Evolutionary conservation across 2,329 filamentous ascomycete species (phyloP).

Genomic region (Aspergillus thermomutatus): DNA sequence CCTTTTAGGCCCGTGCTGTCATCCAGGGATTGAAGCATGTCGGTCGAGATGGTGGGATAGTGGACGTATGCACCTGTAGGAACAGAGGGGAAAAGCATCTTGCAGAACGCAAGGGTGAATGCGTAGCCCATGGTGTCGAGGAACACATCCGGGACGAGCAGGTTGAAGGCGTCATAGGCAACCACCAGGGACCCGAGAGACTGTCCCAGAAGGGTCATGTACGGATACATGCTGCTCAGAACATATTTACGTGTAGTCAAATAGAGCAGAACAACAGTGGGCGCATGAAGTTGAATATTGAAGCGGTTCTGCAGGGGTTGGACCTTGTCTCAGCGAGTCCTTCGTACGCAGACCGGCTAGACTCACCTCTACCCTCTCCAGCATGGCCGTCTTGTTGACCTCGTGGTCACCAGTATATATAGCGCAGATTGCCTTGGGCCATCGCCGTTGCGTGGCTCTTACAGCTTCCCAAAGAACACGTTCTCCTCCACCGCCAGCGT

Average conservation of each 20-base stretch:
- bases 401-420: slow-evolving; percentile 97
- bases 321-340: not conserved
- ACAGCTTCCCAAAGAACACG: slow-evolving; percentile 95
- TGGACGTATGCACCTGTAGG: slow-evolving; percentile 94
- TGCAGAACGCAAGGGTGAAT: slow-evolving; percentile 79
- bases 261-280: slow-evolving; percentile 84
- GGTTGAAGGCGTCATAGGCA: slow-evolving; percentile 87
- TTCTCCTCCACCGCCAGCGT: slow-evolving; percentile 93
- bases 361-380: slow-evolving; percentile 69
- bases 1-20: slow-evolving; percentile 63
- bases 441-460: slow-evolving; percentile 80
- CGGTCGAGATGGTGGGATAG: slow-evolving; percentile 96
- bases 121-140: slow-evolving; percentile 98
- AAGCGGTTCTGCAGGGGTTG: slow-evolving; percentile 67
- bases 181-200: slow-evolving; percentile 83
- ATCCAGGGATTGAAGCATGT: slow-evolving; percentile 86
- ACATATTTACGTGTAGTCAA: slow-evolving; percentile 84
- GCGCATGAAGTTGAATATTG: slow-evolving; percentile 83
- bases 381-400: slow-evolving; percentile 73
- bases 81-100: slow-evolving; percentile 73
- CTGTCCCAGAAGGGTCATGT: slow-evolving; percentile 91
- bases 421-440: slow-evolving; percentile 83
- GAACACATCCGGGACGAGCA: slow-evolving; percentile 89
- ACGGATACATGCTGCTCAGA: slow-evolving; percentile 80
- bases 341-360: not conserved